phyloP scores from a whole-genome alignment of 352 stramenopile genomes.

The Pythium sukuiense region DNA sequence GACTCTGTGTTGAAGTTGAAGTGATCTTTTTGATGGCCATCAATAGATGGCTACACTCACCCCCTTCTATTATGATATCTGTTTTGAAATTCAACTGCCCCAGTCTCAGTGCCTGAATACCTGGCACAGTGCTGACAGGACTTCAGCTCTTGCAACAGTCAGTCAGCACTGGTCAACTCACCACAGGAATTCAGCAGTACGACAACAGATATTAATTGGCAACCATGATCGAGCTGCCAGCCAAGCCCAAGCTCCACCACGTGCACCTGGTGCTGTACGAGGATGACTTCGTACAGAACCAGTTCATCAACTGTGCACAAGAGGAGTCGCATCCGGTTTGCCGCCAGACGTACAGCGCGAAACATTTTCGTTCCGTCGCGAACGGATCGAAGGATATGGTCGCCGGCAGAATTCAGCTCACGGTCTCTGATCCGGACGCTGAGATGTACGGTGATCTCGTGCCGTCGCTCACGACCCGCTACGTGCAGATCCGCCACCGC shows the following conservation, averaged over 20 bases:
- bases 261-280: slow-evolving; percentile 1
- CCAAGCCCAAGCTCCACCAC: slow-evolving; percentile 1
- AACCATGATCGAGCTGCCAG: slow-evolving; percentile 1
- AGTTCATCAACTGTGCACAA: not conserved
- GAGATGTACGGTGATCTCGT: not conserved
- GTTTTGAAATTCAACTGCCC: too few relatives aligned
- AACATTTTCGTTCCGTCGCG: not conserved
- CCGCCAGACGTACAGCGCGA: not conserved
- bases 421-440: slow-evolving; percentile 3
- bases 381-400: not conserved
- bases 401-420: not conserved
- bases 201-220: too few relatives aligned
- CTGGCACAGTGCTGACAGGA: too few relatives aligned
- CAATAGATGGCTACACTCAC: too few relatives aligned
- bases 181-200: too few relatives aligned
- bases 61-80: too few relatives aligned
- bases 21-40: too few relatives aligned
- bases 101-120: too few relatives aligned
- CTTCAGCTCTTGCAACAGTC: too few relatives aligned
- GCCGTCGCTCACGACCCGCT: not conserved
- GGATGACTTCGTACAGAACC: slow-evolving; percentile 1
- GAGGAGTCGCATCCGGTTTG: not conserved
- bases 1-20: too few relatives aligned
- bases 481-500: slow-evolving; percentile 7
- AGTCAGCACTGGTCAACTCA: too few relatives aligned